phyloP scores from a whole-genome alignment of 352 stramenopile species.

The Phytophthora pseudosyringae region DNA sequence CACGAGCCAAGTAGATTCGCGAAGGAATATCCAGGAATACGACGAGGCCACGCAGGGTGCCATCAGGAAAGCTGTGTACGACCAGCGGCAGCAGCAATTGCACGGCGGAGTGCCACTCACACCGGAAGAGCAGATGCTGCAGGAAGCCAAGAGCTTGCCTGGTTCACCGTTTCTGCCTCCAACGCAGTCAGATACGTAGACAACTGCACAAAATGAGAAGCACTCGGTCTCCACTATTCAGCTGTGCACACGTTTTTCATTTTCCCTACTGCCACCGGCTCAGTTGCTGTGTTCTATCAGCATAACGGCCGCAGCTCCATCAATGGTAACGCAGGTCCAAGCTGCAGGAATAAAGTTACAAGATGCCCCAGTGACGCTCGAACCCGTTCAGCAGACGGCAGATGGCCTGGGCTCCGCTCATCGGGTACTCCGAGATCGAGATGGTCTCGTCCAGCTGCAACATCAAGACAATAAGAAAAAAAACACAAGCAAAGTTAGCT shows the following conservation, averaged over 20 bases:
- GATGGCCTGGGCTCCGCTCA: conserved; percentile 97
- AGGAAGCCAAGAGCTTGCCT: conserved; percentile 89
- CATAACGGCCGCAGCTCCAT: neutral
- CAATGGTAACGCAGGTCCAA: conserved; percentile 17
- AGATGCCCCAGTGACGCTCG: conserved; percentile 98
- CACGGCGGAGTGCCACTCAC: conserved; percentile 92
- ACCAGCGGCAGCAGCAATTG: conserved; percentile 93
- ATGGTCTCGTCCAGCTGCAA: conserved; percentile 95
- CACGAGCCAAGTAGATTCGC: conserved; percentile 96
- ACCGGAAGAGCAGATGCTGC: conserved; percentile 92
- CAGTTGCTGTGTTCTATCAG: conserved; percentile 15
- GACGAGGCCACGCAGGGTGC: conserved; percentile 97
- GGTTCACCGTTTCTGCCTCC: conserved; percentile 45
- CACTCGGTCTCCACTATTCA: conserved; percentile 2
- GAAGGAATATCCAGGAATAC: conserved; percentile 96
- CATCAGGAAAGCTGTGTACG: conserved; percentile 99
- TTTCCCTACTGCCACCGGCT: conserved; percentile 6
- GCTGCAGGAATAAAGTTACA: conserved; percentile 76
- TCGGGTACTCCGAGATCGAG: conserved; percentile 98
- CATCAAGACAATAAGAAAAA: conserved; percentile 9
- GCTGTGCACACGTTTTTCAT: conserved; percentile 21
- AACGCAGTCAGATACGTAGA: conserved; percentile 11
- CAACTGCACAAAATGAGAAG: neutral
- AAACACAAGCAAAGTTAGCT: conserved; percentile 15
- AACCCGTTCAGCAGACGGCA: conserved; percentile 97